A percentile compares a stretch with the other conserved stretches of the same genome.
phyloP scores from a whole-genome alignment of 2,329 filamentous ascomycete genomes.

The Alternaria gansuensis region DNA sequence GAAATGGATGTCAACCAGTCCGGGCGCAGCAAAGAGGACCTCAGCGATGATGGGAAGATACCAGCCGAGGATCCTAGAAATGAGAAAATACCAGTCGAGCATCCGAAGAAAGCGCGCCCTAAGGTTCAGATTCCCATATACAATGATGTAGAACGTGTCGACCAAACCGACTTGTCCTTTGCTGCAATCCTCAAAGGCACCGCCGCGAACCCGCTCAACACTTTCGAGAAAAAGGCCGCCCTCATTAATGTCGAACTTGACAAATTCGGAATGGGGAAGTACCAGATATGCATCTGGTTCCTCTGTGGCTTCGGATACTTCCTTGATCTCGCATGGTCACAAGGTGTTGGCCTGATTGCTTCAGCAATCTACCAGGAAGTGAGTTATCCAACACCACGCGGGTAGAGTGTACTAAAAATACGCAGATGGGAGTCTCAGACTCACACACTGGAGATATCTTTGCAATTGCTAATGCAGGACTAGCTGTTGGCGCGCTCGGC shows the following conservation, averaged over 20 bases:
- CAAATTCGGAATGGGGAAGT: constrained; percentile 42
- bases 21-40: constrained; percentile 2
- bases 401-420: background rate
- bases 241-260: constrained; percentile 44
- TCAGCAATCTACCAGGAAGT: constrained; percentile 45
- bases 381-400: constrained; percentile 2
- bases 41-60: constrained; percentile 9
- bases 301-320: constrained; percentile 47
- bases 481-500: constrained; percentile 40
- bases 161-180: constrained; percentile 36
- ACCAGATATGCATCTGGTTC: constrained; percentile 47
- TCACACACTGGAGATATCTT: constrained; percentile 38
- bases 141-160: constrained; percentile 39
- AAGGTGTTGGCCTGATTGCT: constrained; percentile 41
- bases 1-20: constrained; percentile 18
- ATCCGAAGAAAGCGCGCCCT: constrained; percentile 14
- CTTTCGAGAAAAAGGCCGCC: constrained; percentile 45
- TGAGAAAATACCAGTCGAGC: constrained; percentile 12
- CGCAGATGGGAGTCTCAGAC: constrained; percentile 28
- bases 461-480: constrained; percentile 41
- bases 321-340: constrained; percentile 44
- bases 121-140: constrained; percentile 37
- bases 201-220: constrained; percentile 38
- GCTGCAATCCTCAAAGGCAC: constrained; percentile 40
- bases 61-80: background rate